These are phyloP conservation scores for Claviceps spartinae DNA, from an alignment of 2,329 filamentous ascomycete genomes.

Conservation along the genomic window DNA sequence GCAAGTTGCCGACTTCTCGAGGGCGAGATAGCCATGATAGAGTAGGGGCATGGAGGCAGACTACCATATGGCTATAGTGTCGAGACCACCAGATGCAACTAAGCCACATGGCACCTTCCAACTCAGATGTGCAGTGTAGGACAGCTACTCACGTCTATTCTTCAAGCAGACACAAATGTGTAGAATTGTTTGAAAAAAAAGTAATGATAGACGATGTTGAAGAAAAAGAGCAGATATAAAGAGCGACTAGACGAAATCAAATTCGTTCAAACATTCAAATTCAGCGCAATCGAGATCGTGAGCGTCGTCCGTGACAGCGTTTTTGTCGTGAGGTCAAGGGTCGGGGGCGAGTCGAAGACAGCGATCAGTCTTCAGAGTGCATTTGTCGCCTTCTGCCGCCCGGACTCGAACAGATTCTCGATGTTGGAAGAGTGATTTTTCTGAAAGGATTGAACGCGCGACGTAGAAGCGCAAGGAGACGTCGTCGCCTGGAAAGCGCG, in stretches of 20 bases:
- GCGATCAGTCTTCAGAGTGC: constrained; percentile 17
- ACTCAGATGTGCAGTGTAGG: background rate
- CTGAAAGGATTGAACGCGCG: constrained; percentile 8
- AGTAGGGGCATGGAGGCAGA: background rate
- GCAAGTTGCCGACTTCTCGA: background rate
- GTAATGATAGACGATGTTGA: background rate
- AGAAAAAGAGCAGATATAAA: constrained; percentile 17
- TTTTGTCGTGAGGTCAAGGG: constrained; percentile 7
- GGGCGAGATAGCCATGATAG: background rate
- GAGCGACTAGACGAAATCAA: constrained; percentile 33
- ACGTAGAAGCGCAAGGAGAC: constrained; percentile 14
- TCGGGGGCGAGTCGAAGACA: constrained; percentile 11
- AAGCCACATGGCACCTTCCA: background rate
- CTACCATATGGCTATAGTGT: background rate
- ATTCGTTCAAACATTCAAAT: constrained; percentile 13
- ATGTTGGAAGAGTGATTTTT: constrained; percentile 1
- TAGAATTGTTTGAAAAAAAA: constrained; percentile 6
- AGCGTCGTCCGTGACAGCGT: constrained; percentile 12
- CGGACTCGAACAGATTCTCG: constrained; percentile 12
- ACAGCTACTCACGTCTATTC: constrained; percentile 9
- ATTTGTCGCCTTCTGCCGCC: constrained; percentile 19
- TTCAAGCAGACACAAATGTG: constrained; percentile 4
- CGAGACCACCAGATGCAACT: background rate
- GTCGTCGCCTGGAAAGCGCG: constrained; percentile 18
- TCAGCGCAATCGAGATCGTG: constrained; percentile 14